Percentiles rank a stretch among this genome's conserved stretches.
Conservation (phyloP, 139 green algal genomes). For the Asterochloris sp. region DNA sequence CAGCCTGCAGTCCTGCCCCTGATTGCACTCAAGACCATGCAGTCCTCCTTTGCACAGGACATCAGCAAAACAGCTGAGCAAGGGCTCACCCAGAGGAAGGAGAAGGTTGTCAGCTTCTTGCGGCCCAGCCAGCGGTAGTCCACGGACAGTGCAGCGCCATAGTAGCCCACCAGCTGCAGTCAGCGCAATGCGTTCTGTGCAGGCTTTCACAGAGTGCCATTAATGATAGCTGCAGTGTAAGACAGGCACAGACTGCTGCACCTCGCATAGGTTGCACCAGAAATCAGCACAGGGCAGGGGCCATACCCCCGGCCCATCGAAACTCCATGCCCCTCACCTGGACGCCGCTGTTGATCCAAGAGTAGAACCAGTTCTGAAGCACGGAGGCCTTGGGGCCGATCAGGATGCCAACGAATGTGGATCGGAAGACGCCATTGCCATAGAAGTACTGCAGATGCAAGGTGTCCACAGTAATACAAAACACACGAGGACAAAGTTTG, state of each 20-base stretch:
- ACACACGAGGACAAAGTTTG: too few species aligned
- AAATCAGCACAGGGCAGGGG: too few species aligned
- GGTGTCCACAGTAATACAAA: too few species aligned
- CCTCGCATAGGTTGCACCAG: too few species aligned
- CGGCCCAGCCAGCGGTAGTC: constrained; percentile 12
- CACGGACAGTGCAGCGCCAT: constrained; percentile 7
- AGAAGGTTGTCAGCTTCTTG: constrained; percentile 18
- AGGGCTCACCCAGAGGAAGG: constrained; percentile 21
- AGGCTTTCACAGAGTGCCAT: too few species aligned
- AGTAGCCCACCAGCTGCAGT: constrained; percentile 24
- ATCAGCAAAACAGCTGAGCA: too few species aligned
- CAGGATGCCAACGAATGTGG: constrained; percentile 22
- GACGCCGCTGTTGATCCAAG: constrained; percentile 17
- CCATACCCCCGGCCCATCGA: too few species aligned
- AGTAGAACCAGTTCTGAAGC: constrained; percentile 21
- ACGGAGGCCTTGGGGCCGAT: constrained; percentile 7
- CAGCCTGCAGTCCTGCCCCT: neutral
- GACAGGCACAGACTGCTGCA: too few species aligned
- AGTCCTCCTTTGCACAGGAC: too few species aligned
- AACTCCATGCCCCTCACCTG: neutral
- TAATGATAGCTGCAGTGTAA: too few species aligned
- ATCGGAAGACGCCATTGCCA: constrained; percentile 25
- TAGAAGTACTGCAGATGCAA: constrained; percentile 16
- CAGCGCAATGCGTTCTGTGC: too few species aligned
- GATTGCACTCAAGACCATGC: neutral